Evolutionary conservation across 2,329 filamentous ascomycete genomes (phyloP), one percentile per base, ranked within the genome.

Genomic region (Penicillium sp.): DNA sequence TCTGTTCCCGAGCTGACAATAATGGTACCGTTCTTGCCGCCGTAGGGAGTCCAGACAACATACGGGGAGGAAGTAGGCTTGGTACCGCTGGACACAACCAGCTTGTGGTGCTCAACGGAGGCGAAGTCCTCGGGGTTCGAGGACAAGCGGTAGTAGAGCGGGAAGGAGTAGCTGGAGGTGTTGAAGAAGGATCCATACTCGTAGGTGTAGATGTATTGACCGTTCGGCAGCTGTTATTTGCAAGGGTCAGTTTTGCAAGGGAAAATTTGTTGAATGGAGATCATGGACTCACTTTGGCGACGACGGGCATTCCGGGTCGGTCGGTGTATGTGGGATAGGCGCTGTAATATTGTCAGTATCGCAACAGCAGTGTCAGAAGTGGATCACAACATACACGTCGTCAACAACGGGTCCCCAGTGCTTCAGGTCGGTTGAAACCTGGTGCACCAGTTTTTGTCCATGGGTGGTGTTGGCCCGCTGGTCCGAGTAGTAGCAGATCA

Each of bases 401-500:
- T 91, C 87, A 60, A 88, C 80, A 52, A 88, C 81, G 3, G 84
- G 77, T 0, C 81, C 81, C 88, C 88, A 91, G 15, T 72, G 83
- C 59, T 78, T 74, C 20, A 90, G 78, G 68, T 91, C 86, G 1
- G 75, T 79, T 2, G 84, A 82, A 15, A 80, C 79, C 73, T 90
- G 87, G 72, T 91, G 88, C 2, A 85, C 81, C 41, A 91, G 80
- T 69, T 90, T 89, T 74, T 91, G 88, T 17, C 88, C 88, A 68
- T 90, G 79, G 2, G 69, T 73, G 1, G 78, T 77, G 63, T 86
- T 81, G 62, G 87, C 87, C 38, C 88, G 83, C 71, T 91, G 89
- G 72, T 91, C 89, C 1, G 88, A 87, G 77, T 90, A 91, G 79
- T 89, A 91, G 67, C 83, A 78, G 38, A 90, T 82, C 17, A 91